Conservation (phyloP, 2,329 filamentous ascomycete genomes). For the Phaeoacremonium minimum region DNA sequence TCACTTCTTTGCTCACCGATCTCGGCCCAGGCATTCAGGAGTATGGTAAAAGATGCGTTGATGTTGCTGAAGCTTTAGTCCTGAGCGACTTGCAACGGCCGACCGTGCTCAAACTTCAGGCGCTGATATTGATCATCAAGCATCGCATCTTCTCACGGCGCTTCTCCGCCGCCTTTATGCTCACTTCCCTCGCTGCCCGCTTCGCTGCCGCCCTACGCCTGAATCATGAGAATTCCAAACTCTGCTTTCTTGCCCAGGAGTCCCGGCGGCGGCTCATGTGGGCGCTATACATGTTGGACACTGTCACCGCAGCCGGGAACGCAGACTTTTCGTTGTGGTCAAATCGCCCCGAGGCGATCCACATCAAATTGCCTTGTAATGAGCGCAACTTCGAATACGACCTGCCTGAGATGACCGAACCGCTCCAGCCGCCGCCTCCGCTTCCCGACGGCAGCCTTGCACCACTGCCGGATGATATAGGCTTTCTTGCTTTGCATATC, state of each 20-base stretch:
- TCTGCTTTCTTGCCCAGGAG: constrained; percentile 39
- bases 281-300: constrained; percentile 43
- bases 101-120: constrained; percentile 51
- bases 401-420: constrained; percentile 49
- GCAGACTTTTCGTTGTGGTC: constrained; percentile 41
- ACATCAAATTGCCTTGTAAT: constrained; percentile 43
- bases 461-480: constrained; percentile 46
- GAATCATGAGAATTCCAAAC: constrained; percentile 40
- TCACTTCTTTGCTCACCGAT: constrained; percentile 52
- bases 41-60: constrained; percentile 49
- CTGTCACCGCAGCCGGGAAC: constrained; percentile 39
- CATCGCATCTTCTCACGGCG: constrained; percentile 39
- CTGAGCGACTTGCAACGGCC: constrained; percentile 49
- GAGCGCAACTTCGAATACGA: constrained; percentile 53
- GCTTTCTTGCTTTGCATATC: constrained; percentile 52
- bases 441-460: constrained; percentile 35
- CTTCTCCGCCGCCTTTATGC: constrained; percentile 42
- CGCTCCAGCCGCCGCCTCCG: constrained; percentile 36
- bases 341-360: constrained; percentile 31
- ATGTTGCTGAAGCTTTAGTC: constrained; percentile 49
- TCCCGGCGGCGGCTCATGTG: constrained; percentile 42
- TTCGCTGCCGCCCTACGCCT: constrained; percentile 45
- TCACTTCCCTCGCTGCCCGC: constrained; percentile 38
- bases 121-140: constrained; percentile 40
- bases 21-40: constrained; percentile 46